Percentiles rank a stretch among this genome's conserved stretches.
Evolutionary conservation across 805 yeast species (phyloP).

Genomic region (Metschnikowia amazonensis): DNA sequence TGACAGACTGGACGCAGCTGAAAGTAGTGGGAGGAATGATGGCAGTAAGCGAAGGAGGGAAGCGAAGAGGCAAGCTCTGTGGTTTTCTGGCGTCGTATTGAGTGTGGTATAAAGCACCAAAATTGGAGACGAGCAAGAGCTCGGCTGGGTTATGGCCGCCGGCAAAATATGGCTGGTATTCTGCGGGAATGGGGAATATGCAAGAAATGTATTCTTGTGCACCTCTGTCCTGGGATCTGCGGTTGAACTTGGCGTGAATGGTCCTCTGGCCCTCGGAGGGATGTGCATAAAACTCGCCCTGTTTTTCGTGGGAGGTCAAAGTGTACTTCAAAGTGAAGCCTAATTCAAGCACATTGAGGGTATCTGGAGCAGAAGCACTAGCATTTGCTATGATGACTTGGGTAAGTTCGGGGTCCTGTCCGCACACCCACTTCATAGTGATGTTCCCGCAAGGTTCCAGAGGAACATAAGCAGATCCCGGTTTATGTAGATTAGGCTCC

Average conservation of each 20-base stretch:
- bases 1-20: constrained; percentile 49
- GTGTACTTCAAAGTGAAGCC: constrained; percentile 78
- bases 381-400: constrained; percentile 70
- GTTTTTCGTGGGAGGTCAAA: constrained; percentile 76
- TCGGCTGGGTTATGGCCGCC: constrained; percentile 77
- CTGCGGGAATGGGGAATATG: constrained; percentile 32
- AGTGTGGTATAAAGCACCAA: constrained; percentile 55
- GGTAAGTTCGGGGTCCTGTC: constrained; percentile 75
- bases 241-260: constrained; percentile 25
- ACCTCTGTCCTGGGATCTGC: constrained; percentile 13
- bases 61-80: constrained; percentile 25
- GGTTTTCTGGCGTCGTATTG: constrained; percentile 14
- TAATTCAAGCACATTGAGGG: constrained; percentile 58
- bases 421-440: constrained; percentile 72
- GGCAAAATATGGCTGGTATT: constrained; percentile 64
- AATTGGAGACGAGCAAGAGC: constrained; percentile 53
- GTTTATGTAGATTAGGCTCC: constrained; percentile 61
- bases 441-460: constrained; percentile 9
- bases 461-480: constrained; percentile 31
- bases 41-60: constrained; percentile 82
- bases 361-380: constrained; percentile 35
- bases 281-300: constrained; percentile 69
- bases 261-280: constrained; percentile 45
- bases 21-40: constrained; percentile 67
- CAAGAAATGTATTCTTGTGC: constrained; percentile 24